Conservation (phyloP, 768 basidiomycete species). For the Suillus bovinus region DNA sequence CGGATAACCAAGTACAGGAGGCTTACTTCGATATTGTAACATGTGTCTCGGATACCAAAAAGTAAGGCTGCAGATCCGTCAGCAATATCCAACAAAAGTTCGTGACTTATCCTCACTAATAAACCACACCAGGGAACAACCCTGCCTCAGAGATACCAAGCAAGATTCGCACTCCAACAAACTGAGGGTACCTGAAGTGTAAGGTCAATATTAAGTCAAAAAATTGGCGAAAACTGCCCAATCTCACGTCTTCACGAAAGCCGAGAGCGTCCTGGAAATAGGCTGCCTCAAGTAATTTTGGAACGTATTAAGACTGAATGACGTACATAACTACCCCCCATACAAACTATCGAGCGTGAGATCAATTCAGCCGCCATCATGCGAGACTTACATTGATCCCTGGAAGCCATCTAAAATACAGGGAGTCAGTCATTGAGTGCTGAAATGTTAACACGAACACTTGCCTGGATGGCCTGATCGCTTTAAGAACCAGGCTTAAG, state of each 20-base stretch:
- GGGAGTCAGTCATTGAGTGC: slow-evolving; percentile 6
- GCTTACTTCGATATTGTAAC: slow-evolving; percentile 47
- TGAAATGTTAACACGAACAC: slow-evolving; percentile 13
- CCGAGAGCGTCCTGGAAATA: slow-evolving; percentile 55
- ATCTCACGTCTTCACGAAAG: slow-evolving; percentile 61
- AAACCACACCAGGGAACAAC: slow-evolving; percentile 71
- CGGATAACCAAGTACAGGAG: background rate
- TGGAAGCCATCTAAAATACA: slow-evolving; percentile 57
- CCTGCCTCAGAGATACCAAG: slow-evolving; percentile 72
- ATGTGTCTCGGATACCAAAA: slow-evolving; percentile 69
- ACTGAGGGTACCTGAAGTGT: slow-evolving; percentile 54
- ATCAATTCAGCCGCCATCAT: slow-evolving; percentile 1
- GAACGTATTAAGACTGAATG: background rate
- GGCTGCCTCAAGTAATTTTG: background rate
- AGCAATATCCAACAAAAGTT: background rate
- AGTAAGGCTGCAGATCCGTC: slow-evolving; percentile 43
- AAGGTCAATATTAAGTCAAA: background rate
- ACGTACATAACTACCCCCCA: slow-evolving; percentile 68
- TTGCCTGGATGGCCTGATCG: slow-evolving; percentile 60
- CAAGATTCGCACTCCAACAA: slow-evolving; percentile 56
- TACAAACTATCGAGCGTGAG: slow-evolving; percentile 26
- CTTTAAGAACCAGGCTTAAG: slow-evolving; percentile 48
- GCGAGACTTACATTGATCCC: slow-evolving; percentile 52
- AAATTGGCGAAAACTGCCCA: background rate
- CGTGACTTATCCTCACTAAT: slow-evolving; percentile 49